phyloP scores from a whole-genome alignment of 2,329 filamentous ascomycete species.

The Colletotrichum sp. region DNA sequence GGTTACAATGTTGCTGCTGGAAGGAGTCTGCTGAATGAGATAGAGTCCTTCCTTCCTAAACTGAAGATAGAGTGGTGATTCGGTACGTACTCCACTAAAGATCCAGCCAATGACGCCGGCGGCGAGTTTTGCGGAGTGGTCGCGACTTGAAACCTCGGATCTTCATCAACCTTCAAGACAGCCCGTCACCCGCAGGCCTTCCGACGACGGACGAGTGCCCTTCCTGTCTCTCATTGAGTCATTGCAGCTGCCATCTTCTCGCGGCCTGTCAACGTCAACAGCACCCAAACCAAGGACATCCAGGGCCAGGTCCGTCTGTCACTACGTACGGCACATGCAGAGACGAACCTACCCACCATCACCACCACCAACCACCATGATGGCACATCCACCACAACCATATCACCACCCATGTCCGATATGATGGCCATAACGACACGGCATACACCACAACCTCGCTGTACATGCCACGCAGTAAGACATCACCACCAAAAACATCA shows the following conservation, averaged over 20 bases:
- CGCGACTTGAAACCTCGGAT: slow-evolving; percentile 17
- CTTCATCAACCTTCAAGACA: slow-evolving; percentile 3
- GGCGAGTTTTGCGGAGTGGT: not conserved
- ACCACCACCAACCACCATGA: not conserved
- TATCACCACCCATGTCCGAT: not conserved
- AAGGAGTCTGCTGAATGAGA: not conserved
- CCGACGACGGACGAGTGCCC: not conserved
- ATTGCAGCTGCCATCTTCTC: not conserved
- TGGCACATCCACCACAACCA: not conserved
- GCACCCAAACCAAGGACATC: not conserved
- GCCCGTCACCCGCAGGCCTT: not conserved
- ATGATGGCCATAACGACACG: not conserved
- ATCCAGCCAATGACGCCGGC: not conserved
- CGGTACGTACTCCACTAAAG: not conserved
- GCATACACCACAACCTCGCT: not conserved
- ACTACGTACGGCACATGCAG: not conserved
- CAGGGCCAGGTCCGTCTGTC: not conserved
- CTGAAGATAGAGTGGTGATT: not conserved
- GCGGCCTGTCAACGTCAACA: not conserved
- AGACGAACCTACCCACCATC: not conserved
- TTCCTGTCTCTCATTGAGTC: slow-evolving; percentile 11
- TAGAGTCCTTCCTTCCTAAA: not conserved
- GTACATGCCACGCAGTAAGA: not conserved
- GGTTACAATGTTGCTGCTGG: not conserved
- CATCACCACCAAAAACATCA: not conserved